Evolutionary conservation across 495 filamentous ascomycete genomes (phyloP), one percentile per base, ranked within the genome.

Genomic region (Darksidea phi): DNA sequence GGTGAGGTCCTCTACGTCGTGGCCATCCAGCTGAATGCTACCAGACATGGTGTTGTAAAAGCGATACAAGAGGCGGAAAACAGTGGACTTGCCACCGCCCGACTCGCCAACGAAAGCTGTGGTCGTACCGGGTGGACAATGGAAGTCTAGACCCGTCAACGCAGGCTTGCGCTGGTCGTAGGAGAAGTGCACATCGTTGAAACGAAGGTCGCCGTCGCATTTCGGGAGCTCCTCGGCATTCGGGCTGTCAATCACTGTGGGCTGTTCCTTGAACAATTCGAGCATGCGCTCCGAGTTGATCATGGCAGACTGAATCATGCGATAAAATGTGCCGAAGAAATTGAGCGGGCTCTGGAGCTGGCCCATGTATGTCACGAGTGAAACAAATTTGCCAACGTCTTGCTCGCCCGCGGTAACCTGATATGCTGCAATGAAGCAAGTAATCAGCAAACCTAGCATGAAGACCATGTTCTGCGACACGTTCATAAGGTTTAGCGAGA

Each of bases 311-410:
- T 97, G 94, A 20, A 97, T 94, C 58, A 90, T 93, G 37, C 94
- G 84, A 72, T 97, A 98, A 74, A 98, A 97, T 0, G 94, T 94
- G 50, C 95, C 94, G 74, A 98, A 97, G 80, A 95, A 98, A 73
- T 96, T 96, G 66, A 98, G 80, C 8, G 94, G 94, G 0, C 85
- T 87, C 74, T 96, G 91, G 28, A 98, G 79, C 72, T 98, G 94
- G 26, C 84, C 86, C 79, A 97, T 91, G 75, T 97, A 98, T 5
- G 87, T 88, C 59, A 97, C 77, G 53, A 97, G 77, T 2, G 78
- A 74, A 7, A 94, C 88, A 69, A 97, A 97, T 51, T 88, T 77
- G 61, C 90, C 88, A 10, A 96, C 89, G 20, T 78, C 74, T 20
- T 81, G 83, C 68, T 85, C 78, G 10, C 85, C 85, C 32, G 79